Percentiles rank a stretch among this genome's conserved stretches.
phyloP scores from a whole-genome alignment of 2,329 filamentous ascomycete genomes.

The Colletotrichum filicis region DNA sequence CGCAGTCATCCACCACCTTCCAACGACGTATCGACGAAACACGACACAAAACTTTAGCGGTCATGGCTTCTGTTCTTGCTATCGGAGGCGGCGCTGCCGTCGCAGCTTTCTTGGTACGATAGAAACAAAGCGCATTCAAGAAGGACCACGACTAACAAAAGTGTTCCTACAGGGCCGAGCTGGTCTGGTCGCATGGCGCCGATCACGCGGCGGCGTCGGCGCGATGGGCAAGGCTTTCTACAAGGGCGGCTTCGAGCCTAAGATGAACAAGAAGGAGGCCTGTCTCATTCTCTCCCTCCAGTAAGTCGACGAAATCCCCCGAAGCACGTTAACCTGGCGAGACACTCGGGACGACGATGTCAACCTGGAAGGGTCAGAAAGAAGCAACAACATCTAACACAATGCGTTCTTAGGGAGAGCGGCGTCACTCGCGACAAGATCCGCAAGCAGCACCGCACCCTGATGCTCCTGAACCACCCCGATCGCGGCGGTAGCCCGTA shows the following conservation, averaged over 20 bases:
- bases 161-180: conserved; percentile 78
- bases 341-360: background rate
- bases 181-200: conserved; percentile 87
- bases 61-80: conserved; percentile 57
- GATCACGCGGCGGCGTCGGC: conserved; percentile 81
- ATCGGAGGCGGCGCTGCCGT: conserved; percentile 60
- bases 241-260: conserved; percentile 97
- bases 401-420: conserved; percentile 74
- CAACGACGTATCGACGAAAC: background rate
- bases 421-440: conserved; percentile 91
- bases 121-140: background rate
- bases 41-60: conserved; percentile 11
- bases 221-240: conserved; percentile 92
- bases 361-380: background rate
- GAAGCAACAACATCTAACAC: background rate
- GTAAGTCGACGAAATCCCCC: conserved; percentile 59
- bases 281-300: conserved; percentile 89
- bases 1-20: conserved; percentile 14
- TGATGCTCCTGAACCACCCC: conserved; percentile 98
- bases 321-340: background rate
- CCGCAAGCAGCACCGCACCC: conserved; percentile 91
- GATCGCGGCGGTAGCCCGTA: conserved; percentile 98
- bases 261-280: conserved; percentile 94
- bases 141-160: conserved; percentile 28
- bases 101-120: conserved; percentile 61